phyloP scores from a whole-genome alignment of 1,139 yeast species.

The Kurtzmaniella quercitrusa region DNA sequence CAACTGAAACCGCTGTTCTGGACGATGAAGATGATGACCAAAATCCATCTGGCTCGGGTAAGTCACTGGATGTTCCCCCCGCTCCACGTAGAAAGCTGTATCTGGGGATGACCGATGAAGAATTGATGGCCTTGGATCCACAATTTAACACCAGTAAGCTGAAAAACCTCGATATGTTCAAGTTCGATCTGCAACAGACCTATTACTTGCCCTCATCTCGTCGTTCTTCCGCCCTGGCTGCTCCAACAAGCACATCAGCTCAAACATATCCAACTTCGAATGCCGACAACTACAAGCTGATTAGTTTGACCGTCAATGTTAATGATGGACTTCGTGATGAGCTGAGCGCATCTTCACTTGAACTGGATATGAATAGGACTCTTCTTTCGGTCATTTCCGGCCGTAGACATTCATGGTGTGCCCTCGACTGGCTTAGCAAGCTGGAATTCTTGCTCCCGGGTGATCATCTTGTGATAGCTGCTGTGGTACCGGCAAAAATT shows the following conservation, averaged over 20 bases:
- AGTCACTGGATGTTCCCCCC: constrained; percentile 4
- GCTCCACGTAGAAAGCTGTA: constrained; percentile 47
- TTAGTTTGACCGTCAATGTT: constrained; percentile 37
- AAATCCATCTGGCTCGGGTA: constrained; percentile 6
- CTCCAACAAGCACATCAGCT: constrained; percentile 4
- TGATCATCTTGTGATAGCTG: constrained; percentile 35
- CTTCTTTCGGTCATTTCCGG: constrained; percentile 37
- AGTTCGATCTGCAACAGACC: constrained; percentile 37
- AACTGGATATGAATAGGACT: constrained; percentile 18
- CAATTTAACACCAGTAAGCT: constrained; percentile 41
- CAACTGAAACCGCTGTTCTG: constrained; percentile 1
- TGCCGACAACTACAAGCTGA: constrained; percentile 39
- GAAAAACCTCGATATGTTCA: constrained; percentile 30
- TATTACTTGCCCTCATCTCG: constrained; percentile 23
- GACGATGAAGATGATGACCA: constrained; percentile 9
- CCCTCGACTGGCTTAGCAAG: constrained; percentile 35
- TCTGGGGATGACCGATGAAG: constrained; percentile 62
- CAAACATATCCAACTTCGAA: constrained; percentile 29
- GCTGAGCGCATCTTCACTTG: constrained; percentile 6
- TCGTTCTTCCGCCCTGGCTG: neutral
- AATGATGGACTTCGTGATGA: constrained; percentile 20
- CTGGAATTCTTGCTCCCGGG: constrained; percentile 31
- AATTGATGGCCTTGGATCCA: constrained; percentile 56
- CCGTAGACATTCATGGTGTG: constrained; percentile 43
- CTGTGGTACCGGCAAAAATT: constrained; percentile 32